Percentiles rank a stretch among this genome's conserved stretches.
phyloP scores from a whole-genome alignment of 352 stramenopile species.

The Halophytophthora batemanensis region DNA sequence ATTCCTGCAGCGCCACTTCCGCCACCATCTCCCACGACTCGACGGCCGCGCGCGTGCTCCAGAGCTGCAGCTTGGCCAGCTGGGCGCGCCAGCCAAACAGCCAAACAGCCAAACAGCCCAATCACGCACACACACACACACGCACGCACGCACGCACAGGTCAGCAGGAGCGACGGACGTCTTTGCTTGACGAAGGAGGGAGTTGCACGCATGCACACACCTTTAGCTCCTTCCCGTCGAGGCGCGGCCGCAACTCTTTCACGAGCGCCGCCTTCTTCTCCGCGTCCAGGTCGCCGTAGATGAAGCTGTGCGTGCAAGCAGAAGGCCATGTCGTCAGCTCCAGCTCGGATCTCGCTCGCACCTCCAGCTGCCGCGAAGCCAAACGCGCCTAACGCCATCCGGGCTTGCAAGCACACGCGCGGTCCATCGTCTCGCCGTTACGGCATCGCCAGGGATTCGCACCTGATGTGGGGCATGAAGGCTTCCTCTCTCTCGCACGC shows the following conservation, averaged over 20 bases:
- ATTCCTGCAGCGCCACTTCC: slow-evolving; percentile 22
- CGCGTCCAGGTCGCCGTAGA: slow-evolving; percentile 49
- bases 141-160: not conserved
- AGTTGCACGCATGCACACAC: slow-evolving; percentile 14
- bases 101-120: too few species aligned
- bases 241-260: slow-evolving; percentile 33
- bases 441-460: too few species aligned
- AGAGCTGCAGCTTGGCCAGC: slow-evolving; percentile 49
- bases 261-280: slow-evolving; percentile 28
- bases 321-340: not conserved
- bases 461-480: slow-evolving; percentile 73
- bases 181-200: too few species aligned
- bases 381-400: slow-evolving; percentile 4
- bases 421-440: slow-evolving; percentile 1
- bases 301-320: slow-evolving; percentile 28
- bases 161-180: too few species aligned
- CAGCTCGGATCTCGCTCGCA: too few species aligned
- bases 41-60: slow-evolving; percentile 42
- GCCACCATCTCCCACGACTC: slow-evolving; percentile 38
- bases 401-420: not conserved
- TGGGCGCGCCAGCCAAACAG: too few species aligned
- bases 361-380: too few species aligned
- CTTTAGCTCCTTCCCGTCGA: slow-evolving; percentile 30
- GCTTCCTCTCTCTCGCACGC: slow-evolving; percentile 24
- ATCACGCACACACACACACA: not conserved